Base-by-base conservation (phyloP, 805 yeast species). In the Sungouiella thailandica region DNA sequence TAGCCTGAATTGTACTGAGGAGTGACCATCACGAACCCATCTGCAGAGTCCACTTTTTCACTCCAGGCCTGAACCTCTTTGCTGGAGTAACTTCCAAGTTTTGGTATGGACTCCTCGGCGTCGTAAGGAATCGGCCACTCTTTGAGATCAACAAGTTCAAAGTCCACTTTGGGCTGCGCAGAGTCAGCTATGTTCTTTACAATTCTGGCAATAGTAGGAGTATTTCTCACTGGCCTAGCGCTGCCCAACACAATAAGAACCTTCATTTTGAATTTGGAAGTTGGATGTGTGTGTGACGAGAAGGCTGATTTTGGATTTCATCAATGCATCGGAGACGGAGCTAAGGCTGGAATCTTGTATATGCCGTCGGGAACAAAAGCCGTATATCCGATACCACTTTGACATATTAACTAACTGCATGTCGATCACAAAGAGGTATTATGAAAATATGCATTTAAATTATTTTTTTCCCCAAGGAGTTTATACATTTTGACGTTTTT, bases 1-100 rank as follows among this genome's bases (percentile, higher is more conserved):
- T 50, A 52, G 6, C 65, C 56, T 46, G 59, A 46, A 35, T 64
- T 65, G 44, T 63, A 64, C 35, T 61, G 58, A 8, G 70, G 68
- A 7, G 60, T 35, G 7, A 64, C 55, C 32, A 64, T 50, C n/a
- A 64, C 46, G 37, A 52, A 49, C 3, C 50, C 68, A 28, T 47
- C 45, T 17, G 37, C 48, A 17, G 31, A 27, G 5, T 31, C 28
- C 23, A 61, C 40, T 34, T 48, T 47, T 12, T 23, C 32, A 25
- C 58, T 47, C 65, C 64, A 62, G 5, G 27, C 32, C 23, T 40
- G 37, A 4, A 62, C 47, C 25, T 43, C 45, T 25, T 47, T 50
- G 28, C 43, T 44, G 11, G 39, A 37, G 41, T 58, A 59, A 5
- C 47, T 43, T 2, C 40, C 35, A 7, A 13, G 7, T 12, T 10